Evolutionary conservation across 495 filamentous ascomycete species (phyloP).

Genomic region (Neurospora terricola): DNA sequence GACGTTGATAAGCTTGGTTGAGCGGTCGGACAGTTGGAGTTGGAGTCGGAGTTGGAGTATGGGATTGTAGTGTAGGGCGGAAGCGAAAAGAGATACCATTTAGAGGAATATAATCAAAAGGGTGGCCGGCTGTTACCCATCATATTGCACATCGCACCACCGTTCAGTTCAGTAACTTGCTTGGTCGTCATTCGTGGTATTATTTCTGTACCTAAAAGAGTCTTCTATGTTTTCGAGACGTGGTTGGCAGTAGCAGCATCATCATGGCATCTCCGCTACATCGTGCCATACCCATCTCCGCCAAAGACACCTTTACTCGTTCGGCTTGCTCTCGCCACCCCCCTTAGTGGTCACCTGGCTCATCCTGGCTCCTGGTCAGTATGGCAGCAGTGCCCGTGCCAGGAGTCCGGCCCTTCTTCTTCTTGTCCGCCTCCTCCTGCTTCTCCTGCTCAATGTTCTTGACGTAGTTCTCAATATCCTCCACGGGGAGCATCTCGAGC

Average conservation of each 20-base stretch:
- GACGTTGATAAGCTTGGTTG: constrained; percentile 68
- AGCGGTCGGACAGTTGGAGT: neutral
- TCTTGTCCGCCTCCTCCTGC: constrained; percentile 94
- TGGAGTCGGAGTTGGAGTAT: neutral
- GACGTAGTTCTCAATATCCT: constrained; percentile 92
- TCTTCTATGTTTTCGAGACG: neutral
- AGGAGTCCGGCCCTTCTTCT: constrained; percentile 75
- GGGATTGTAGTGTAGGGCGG: neutral
- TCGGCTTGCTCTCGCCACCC: neutral
- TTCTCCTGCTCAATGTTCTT: constrained; percentile 99
- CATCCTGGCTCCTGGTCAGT: constrained; percentile 56
- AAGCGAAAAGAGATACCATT: neutral
- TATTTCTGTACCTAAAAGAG: neutral
- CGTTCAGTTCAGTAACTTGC: neutral
- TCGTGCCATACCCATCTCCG: neutral
- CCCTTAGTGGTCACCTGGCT: constrained; percentile 20
- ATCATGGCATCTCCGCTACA: neutral
- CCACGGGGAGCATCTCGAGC: constrained; percentile 89
- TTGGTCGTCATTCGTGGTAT: neutral
- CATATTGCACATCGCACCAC: neutral
- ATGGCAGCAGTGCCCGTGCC: constrained; percentile 73
- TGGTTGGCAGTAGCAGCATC: neutral
- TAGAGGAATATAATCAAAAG: neutral
- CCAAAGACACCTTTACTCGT: neutral
- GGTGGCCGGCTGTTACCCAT: neutral